Percentiles rank a stretch among this genome's conserved stretches.
Conservation (phyloP, 1,139 yeast genomes). For the Saccharomyces uvarum region DNA sequence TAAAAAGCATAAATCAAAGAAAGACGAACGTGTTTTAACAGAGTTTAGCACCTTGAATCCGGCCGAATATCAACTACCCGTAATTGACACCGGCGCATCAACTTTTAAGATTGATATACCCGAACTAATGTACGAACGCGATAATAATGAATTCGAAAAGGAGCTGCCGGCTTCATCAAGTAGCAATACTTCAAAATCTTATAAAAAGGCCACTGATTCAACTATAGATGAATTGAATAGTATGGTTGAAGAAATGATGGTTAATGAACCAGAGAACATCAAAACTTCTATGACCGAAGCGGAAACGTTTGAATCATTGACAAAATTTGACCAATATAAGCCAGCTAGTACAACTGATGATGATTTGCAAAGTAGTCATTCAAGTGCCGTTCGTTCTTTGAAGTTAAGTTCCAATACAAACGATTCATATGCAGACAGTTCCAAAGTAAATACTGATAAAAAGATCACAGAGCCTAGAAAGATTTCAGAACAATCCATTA, state of each 20-base stretch:
- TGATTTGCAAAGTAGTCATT: slow-evolving; percentile 13
- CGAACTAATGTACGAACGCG: slow-evolving; percentile 11
- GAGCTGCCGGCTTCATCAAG: background rate
- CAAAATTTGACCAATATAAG: slow-evolving; percentile 27
- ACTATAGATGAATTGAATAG: slow-evolving; percentile 25
- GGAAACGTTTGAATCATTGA: slow-evolving; percentile 22
- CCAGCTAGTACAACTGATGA: slow-evolving; percentile 11
- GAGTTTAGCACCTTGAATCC: slow-evolving; percentile 13
- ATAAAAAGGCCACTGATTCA: slow-evolving; percentile 9
- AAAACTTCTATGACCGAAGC: slow-evolving; percentile 9
- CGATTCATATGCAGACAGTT: slow-evolving; percentile 6
- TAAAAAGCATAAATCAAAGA: slow-evolving; percentile 4
- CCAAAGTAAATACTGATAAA: background rate
- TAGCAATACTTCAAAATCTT: background rate
- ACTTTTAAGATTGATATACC: slow-evolving; percentile 25
- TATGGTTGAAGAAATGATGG: slow-evolving; percentile 34
- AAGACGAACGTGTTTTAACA: slow-evolving; percentile 9
- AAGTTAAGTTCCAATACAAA: slow-evolving; percentile 11
- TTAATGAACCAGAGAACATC: slow-evolving; percentile 19
- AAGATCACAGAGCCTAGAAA: background rate
- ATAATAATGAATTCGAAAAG: slow-evolving; percentile 5
- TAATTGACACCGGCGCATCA: slow-evolving; percentile 21
- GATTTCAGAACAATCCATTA: background rate
- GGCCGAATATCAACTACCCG: slow-evolving; percentile 23
- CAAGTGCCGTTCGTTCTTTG: slow-evolving; percentile 20